Conservation (phyloP, 2,329 filamentous ascomycete species). For the Phaeosphaeria sp. region DNA sequence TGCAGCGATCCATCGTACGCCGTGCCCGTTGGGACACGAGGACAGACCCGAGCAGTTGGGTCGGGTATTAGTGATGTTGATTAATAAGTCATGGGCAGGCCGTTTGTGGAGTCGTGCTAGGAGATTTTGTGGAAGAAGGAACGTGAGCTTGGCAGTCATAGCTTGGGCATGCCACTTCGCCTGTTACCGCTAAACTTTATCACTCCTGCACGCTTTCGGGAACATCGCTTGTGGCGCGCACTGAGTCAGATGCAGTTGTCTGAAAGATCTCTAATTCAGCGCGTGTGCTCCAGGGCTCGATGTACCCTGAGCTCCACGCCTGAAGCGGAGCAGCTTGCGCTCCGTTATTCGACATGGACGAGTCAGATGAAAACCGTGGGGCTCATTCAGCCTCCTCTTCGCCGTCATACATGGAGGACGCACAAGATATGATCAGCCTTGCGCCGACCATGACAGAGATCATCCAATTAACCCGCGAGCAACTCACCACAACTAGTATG, state of each 20-base stretch:
- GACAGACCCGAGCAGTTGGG: neutral
- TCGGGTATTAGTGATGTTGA: neutral
- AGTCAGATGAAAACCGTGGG: neutral
- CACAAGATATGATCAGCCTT: slow-evolving; percentile 12
- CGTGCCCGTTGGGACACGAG: neutral
- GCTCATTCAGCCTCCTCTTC: neutral
- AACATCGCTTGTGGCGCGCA: neutral
- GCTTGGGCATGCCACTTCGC: neutral
- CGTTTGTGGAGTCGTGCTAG: slow-evolving; percentile 2
- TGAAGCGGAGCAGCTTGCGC: neutral
- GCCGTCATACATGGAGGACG: neutral
- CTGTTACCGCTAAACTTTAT: neutral
- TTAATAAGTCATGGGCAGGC: neutral
- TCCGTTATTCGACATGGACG: neutral
- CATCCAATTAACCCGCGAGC: slow-evolving; percentile 27
- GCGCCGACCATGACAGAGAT: slow-evolving; percentile 33
- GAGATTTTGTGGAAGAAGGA: neutral
- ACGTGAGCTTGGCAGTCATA: slow-evolving; percentile 3
- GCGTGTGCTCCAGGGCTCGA: neutral
- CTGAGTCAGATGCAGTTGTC: neutral
- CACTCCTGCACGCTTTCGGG: neutral
- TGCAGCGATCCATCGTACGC: neutral
- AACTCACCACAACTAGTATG: slow-evolving; percentile 26
- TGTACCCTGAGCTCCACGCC: neutral
- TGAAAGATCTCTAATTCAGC: too few relatives aligned